A percentile compares a stretch with the other conserved stretches of the same genome.
Conservation (phyloP, 2,329 filamentous ascomycete species). For the Graphiopsis chlorocephala region DNA sequence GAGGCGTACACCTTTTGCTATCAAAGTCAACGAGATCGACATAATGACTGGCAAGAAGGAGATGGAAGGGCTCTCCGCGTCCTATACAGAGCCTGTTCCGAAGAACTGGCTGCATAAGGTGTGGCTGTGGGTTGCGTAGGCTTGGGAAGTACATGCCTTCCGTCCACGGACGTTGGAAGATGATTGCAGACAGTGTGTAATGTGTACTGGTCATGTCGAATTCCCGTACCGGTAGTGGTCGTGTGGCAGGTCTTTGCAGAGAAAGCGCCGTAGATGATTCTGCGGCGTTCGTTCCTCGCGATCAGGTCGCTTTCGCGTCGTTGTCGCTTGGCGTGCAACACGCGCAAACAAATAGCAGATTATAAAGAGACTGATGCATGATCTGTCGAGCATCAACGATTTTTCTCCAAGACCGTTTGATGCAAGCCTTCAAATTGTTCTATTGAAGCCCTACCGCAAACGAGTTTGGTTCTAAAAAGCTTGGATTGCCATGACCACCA, state of each 20-base stretch:
- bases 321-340: neutral
- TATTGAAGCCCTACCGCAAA: neutral
- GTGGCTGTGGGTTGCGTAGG: constrained; percentile 48
- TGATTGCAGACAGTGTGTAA: neutral
- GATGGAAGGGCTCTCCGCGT: constrained; percentile 40
- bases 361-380: neutral
- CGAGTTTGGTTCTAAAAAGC: neutral
- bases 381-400: neutral
- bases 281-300: neutral
- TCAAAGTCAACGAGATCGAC: constrained; percentile 42
- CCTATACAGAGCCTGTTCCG: constrained; percentile 44
- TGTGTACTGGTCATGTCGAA: no score
- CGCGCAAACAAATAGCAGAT: neutral
- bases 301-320: neutral
- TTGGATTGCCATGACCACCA: neutral
- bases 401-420: neutral
- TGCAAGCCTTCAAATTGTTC: neutral
- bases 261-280: neutral
- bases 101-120: constrained; percentile 46
- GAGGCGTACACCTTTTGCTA: constrained; percentile 46
- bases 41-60: constrained; percentile 48
- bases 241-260: neutral
- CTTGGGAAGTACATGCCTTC: neutral
- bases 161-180: neutral
- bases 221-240: no score